phyloP scores from a whole-genome alignment of 1,284 basidiomycete genomes.

The Ustilago hordei region DNA sequence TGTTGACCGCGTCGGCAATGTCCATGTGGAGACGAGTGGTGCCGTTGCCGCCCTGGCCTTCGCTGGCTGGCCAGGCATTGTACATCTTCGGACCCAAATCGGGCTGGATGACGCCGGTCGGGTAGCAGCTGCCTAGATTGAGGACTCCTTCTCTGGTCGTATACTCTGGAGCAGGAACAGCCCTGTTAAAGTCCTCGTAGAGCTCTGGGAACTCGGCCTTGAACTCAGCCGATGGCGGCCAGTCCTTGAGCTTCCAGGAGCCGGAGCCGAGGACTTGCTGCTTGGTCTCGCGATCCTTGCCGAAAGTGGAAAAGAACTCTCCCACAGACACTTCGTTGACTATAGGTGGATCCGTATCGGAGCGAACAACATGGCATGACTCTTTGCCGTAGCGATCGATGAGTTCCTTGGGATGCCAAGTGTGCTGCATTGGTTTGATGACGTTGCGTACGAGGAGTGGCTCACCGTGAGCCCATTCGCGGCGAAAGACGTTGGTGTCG shows the following conservation, averaged over 20 bases:
- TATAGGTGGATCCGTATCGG: slow-evolving; percentile 74
- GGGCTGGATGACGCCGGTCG: slow-evolving; percentile 82
- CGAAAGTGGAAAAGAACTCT: slow-evolving; percentile 85
- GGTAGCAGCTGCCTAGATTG: slow-evolving; percentile 87
- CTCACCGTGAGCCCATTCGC: slow-evolving; percentile 52
- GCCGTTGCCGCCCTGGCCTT: slow-evolving; percentile 77
- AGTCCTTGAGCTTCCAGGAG: slow-evolving; percentile 89
- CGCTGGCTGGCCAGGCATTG: slow-evolving; percentile 68
- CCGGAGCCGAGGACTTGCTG: slow-evolving; percentile 63
- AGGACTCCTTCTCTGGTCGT: slow-evolving; percentile 86
- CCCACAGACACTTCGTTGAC: slow-evolving; percentile 75
- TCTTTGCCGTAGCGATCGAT: slow-evolving; percentile 75
- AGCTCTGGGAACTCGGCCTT: slow-evolving; percentile 83
- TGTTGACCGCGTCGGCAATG: slow-evolving; percentile 92
- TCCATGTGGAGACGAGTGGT: slow-evolving; percentile 94
- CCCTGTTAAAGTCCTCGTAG: slow-evolving; percentile 85
- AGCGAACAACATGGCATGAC: slow-evolving; percentile 74
- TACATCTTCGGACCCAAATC: slow-evolving; percentile 83
- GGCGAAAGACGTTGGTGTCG: slow-evolving; percentile 25
- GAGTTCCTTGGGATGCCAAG: slow-evolving; percentile 86
- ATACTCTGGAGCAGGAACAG: slow-evolving; percentile 87
- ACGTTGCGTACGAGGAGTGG: slow-evolving; percentile 56
- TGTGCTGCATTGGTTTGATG: slow-evolving; percentile 19
- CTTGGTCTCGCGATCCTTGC: slow-evolving; percentile 75
- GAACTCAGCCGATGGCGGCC: slow-evolving; percentile 89